These are phyloP conservation scores for Phytophthora rubi DNA, from an alignment of 352 stramenopile genomes.

Conservation along the genomic window DNA sequence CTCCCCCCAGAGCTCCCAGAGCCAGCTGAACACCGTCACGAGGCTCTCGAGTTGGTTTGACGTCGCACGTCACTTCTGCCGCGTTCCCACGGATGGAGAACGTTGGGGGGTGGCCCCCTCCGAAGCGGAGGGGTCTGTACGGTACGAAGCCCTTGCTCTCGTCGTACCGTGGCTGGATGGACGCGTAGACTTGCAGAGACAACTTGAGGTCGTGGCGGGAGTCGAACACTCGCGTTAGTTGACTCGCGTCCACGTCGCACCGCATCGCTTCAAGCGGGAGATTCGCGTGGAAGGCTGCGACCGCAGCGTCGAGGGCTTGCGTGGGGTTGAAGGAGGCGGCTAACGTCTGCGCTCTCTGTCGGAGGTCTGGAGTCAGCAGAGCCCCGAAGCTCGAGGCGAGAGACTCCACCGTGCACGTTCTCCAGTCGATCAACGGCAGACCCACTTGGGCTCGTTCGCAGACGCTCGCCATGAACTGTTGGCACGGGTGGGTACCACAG, in stretches of 20 bases:
- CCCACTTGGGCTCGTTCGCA: conserved; percentile 66
- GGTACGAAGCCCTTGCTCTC: conserved; percentile 34
- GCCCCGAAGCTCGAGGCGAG: conserved; percentile 60
- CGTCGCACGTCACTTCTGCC: not conserved
- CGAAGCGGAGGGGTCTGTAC: conserved; percentile 38
- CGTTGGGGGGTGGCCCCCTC: conserved; percentile 23
- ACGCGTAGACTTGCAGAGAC: conserved; percentile 35
- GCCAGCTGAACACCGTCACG: conserved; percentile 7
- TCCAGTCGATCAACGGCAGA: conserved; percentile 64
- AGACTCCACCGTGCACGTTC: conserved; percentile 58
- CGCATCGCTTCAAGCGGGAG: conserved; percentile 83
- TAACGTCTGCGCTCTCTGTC: conserved; percentile 41
- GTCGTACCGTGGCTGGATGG: conserved; percentile 27
- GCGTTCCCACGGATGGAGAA: conserved; percentile 28
- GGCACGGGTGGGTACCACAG: conserved; percentile 88
- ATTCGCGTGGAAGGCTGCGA: conserved; percentile 71
- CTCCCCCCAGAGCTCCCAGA: not conserved
- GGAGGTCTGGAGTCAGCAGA: conserved; percentile 46
- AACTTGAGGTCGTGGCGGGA: conserved; percentile 36
- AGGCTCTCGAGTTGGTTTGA: conserved; percentile 11
- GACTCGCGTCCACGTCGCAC: conserved; percentile 53
- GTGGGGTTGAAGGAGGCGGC: conserved; percentile 54
- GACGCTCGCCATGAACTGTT: conserved; percentile 83
- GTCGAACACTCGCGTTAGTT: conserved; percentile 46
- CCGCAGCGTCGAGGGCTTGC: conserved; percentile 57